Evolutionary conservation across 345 rosid genomes (phyloP), one percentile per base, ranked within the genome.

Genomic region (Alliaria petiolata): DNA sequence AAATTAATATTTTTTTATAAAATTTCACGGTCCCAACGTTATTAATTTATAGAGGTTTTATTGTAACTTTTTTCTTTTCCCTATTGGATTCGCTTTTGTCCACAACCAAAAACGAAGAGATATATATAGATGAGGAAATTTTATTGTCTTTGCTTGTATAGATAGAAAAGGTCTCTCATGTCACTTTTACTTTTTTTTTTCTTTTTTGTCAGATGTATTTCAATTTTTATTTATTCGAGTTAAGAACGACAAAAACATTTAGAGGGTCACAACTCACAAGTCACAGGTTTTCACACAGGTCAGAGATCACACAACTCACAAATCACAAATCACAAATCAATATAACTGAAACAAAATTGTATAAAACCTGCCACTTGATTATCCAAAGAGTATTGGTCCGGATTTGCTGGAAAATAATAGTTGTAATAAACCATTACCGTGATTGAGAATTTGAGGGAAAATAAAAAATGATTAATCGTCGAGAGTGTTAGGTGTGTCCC

Each of bases 121-220:
- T n/a, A n/a, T n/a, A n/a, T n/a, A n/a, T 62, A n/a, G 16, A 54
- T 22, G 44, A 33, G 15, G 44, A 56, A 60, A 58, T 26, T 58
- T 57, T 15, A 54, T 63, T 13, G 61, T 49, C 46, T 67, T 74
- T 74, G 78, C 67, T 74, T 66, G 67, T 39, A 67, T n/a, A 36
- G 40, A 45, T 58, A 66, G 73, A 44, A 60, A 67, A 75, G 63
- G 47, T 74, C 73, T 67, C 33, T 20, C 47, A 12, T 33, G 45
- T 52, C 64, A 42, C 73, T 67, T 75, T 75, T 51, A 67, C 64
- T 75, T 74, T 74, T 3, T 35, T 35, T 13, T 3, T 64, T 62
- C 15, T 70, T 42, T 35, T 65, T 58, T 75, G 42, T 52, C 74
- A 61, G 49, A 43, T 6, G 17, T 43, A 20, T 67, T 34, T 43